Base-by-base conservation (phyloP, 805 yeast genomes). In the Maudiozyma pseudohumilis region DNA sequence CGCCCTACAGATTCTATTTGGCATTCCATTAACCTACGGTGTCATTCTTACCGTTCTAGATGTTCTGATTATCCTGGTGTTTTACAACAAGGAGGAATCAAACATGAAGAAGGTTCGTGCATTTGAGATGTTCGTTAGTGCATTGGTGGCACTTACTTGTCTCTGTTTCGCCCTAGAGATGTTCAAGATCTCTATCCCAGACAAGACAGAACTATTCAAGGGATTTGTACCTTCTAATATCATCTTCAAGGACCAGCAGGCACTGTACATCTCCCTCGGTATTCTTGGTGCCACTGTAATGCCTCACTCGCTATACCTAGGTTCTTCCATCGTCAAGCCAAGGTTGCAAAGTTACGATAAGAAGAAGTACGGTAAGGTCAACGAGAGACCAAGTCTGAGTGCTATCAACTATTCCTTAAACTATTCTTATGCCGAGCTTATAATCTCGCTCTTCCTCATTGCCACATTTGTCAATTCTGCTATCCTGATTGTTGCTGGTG, bases 391-490 rank as follows among this genome's bases (percentile, higher is more conserved):
- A 11, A 79, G 94, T 2, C 63, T 83, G 29, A 77, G 75, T 40
- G 95, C 96, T 2, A 80, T 87, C 43, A 69, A 77, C 43, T 83
- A 81, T 53, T 75, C 89, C 32, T 74, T 87, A 77, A 71, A 74
- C 12, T 85, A 74, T 57, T 80, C 95, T 0, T 81, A 85, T 38
- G 81, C 80, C 10, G 96, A 87, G 61, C 69, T 87, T 37, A 76
- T 85, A 31, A 70, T 87, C 15, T 84, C 95, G 1, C 67, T 87
- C 31, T 77, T 87, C 53, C 70, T 89, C 2, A 89, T 87, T 27
- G 96, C 96, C 0, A 71, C 88, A n/a, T 87, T 87, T 63, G 95
- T 87, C 41, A 87, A 87, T 60, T 74, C 94, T 8, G 85, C 96
- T 3, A 87, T 88, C 50, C 68, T 87, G 40, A 84, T 87, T 39